Base-by-base conservation (phyloP, 495 filamentous ascomycete genomes). In the Penicillium maclennaniae region DNA sequence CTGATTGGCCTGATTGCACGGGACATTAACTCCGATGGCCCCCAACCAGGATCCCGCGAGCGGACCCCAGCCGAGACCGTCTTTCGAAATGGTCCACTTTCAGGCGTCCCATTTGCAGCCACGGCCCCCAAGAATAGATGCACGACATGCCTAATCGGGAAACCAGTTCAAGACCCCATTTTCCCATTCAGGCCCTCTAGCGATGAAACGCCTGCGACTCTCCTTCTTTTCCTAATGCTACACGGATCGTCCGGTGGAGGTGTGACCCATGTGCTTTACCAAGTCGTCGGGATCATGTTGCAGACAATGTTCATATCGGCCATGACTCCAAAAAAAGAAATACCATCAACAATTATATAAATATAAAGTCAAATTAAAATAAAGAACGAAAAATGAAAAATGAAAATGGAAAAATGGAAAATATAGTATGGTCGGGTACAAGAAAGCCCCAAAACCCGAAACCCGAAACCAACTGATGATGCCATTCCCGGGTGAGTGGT, bases 81-180 rank as follows among this genome's bases (percentile, higher is more conserved):
- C 31, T 31, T 7, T 31, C 27, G 10, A 14, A 34, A 34, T 34
- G 49, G 23, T 45, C 25, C 31, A 34, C n/a, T 51, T 56, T 51
- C 43, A 56, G 54, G 54, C 54, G 41, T 40, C 41, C 55, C 39
- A 37, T 36, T 36, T 49, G 15, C 23, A 15, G 43, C 48, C 39
- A 43, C 48, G 26, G 39, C 39, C 47, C 26, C 47, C 38, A 34
- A 42, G 38, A 48, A 20, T 39, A 43, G 40, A 16, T 15, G 39
- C 26, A 50, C 39, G 17, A 42, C 47, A 49, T 49, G 39, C 48
- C 48, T 25, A 7, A 43, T 50, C 34, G 26, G 39, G 48, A 25
- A 28, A 39, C 10, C 47, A 38, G 31, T 41, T 6, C 38, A 34
- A 19, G 16, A 16, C 28, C 28, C 16, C 28, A 17, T 15, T 14